A percentile compares a stretch with the other conserved stretches of the same genome.
Evolutionary conservation across 108 stramenopile species (phyloP).

Genomic region (Ochromonas danica): DNA sequence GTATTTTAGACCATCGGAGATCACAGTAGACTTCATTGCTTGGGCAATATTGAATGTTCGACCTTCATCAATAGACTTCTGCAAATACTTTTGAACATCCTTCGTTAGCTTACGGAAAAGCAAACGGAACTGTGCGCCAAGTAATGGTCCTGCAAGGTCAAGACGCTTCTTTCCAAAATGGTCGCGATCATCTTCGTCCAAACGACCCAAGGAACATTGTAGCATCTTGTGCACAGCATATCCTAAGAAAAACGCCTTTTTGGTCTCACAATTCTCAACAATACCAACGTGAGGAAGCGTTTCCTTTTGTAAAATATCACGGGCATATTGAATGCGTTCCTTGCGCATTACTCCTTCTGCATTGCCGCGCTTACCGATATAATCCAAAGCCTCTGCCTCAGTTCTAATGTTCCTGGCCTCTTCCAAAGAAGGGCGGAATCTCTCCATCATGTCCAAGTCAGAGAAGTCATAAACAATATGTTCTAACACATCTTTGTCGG

Average conservation of each 20-base stretch:
- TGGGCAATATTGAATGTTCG: constrained; percentile 89
- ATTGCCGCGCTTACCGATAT: constrained; percentile 87
- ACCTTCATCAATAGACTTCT: constrained; percentile 91
- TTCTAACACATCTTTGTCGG: constrained; percentile 77
- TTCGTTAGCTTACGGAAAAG: constrained; percentile 89
- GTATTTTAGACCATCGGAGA: constrained; percentile 93
- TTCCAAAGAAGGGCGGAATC: constrained; percentile 88
- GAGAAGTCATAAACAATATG: constrained; percentile 97
- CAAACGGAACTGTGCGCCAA: constrained; percentile 89
- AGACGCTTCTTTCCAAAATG: constrained; percentile 99
- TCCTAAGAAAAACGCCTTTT: constrained; percentile 98
- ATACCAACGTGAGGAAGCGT: constrained; percentile 94
- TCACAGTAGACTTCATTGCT: constrained; percentile 79
- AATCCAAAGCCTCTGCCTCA: constrained; percentile 87
- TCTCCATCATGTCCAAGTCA: constrained; percentile 94
- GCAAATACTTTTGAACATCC: constrained; percentile 68
- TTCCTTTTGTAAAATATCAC: constrained; percentile 90
- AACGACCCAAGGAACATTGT: constrained; percentile 84
- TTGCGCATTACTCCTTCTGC: constrained; percentile 78
- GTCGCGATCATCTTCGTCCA: constrained; percentile 96
- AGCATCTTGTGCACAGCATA: constrained; percentile 97
- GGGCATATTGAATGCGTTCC: constrained; percentile 92
- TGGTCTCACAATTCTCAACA: constrained; percentile 89
- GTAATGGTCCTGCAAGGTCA: constrained; percentile 95
- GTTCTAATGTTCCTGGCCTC: constrained; percentile 90